Conservation (phyloP, 257 asterid species). For the Solanum piurae region DNA sequence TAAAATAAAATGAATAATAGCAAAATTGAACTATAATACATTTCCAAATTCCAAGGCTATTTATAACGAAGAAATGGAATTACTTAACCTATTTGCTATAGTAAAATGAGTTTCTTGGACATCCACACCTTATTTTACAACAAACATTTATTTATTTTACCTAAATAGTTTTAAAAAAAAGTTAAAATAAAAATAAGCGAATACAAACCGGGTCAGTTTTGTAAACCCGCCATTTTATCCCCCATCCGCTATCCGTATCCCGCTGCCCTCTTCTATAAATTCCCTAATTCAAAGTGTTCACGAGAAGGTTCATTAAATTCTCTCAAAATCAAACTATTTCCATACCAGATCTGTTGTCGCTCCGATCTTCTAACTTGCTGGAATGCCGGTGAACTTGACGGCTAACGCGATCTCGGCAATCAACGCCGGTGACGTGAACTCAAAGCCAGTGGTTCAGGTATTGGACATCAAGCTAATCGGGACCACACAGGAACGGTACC, state of each 20-base stretch:
- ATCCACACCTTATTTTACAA: too few relatives aligned
- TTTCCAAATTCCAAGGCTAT: neutral
- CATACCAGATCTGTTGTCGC: neutral
- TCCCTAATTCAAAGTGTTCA: neutral
- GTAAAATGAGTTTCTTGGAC: too few relatives aligned
- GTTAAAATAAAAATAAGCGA: neutral
- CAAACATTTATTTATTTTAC: too few relatives aligned
- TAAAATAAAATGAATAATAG: neutral
- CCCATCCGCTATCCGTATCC: neutral
- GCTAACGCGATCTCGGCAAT: slow-evolving; percentile 73
- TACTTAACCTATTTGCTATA: neutral
- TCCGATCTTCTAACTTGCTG: neutral
- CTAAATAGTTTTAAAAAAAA: too few relatives aligned
- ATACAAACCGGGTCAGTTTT: neutral
- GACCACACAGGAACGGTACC: slow-evolving; percentile 67
- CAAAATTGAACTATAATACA: too few relatives aligned
- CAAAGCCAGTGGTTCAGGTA: slow-evolving; percentile 92
- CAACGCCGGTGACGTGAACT: slow-evolving; percentile 63
- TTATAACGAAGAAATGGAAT: neutral
- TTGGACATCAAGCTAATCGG: slow-evolving; percentile 70
- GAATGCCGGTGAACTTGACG: slow-evolving; percentile 64
- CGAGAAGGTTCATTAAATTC: neutral
- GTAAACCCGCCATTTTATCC: neutral
- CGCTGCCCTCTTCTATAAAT: neutral
- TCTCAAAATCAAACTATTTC: neutral